Evolutionary conservation across 2,329 filamentous ascomycete species (phyloP).

Genomic region (Fusarium buxicola): DNA sequence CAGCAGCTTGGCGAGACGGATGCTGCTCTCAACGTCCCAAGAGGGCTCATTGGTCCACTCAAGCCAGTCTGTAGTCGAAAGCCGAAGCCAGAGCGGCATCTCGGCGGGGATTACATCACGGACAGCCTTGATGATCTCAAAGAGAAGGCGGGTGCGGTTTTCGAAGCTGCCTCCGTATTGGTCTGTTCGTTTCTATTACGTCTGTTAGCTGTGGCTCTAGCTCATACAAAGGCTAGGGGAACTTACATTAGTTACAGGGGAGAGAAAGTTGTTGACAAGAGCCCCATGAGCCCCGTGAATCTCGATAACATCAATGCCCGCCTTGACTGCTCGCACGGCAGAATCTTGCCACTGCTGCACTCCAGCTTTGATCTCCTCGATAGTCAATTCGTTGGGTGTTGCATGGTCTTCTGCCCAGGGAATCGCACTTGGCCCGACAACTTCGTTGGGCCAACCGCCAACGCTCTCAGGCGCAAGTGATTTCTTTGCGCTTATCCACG

Average conservation of each 20-base stretch:
- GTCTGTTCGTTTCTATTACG: conserved; percentile 68
- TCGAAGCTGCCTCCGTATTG: conserved; percentile 73
- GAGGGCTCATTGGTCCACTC: conserved; percentile 57
- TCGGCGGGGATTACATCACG: conserved; percentile 64
- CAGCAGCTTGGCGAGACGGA: conserved; percentile 61
- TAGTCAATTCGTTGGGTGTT: conserved; percentile 73
- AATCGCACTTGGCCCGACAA: conserved; percentile 63
- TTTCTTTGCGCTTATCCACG: conserved; percentile 68
- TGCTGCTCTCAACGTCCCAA: conserved; percentile 74
- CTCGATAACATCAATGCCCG: conserved; percentile 82
- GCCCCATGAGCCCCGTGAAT: conserved; percentile 74
- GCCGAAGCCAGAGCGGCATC: conserved; percentile 68
- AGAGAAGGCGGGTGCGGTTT: conserved; percentile 69
- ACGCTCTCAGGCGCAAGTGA: conserved; percentile 63
- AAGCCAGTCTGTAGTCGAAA: conserved; percentile 72
- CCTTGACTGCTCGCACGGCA: conserved; percentile 69
- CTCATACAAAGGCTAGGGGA: background rate
- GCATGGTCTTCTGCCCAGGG: conserved; percentile 70
- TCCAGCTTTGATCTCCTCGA: conserved; percentile 73
- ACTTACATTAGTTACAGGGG: conserved; percentile 64
- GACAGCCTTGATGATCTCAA: conserved; percentile 63
- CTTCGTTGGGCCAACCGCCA: conserved; percentile 67
- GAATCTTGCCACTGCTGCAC: conserved; percentile 71
- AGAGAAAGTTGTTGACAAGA: conserved; percentile 73
- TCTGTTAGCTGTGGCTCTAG: background rate